Base-by-base conservation (phyloP, 805 yeast species). In the Candida saitoana region DNA sequence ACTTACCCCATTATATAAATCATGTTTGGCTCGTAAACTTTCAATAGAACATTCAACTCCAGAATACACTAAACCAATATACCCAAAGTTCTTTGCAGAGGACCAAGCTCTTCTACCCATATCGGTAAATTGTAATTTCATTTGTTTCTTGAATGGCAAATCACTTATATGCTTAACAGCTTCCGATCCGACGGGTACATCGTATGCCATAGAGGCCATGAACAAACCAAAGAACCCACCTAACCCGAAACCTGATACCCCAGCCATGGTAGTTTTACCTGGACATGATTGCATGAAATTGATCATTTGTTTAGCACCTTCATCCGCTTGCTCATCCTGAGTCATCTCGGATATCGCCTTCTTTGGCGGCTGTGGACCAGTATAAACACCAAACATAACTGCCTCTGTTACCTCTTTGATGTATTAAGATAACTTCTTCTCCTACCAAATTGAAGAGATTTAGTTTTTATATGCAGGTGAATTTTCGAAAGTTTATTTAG, bases 211-310 rank as follows among this genome's bases (percentile, higher is more conserved):
- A 9, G 81, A 76, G 1, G 93, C 91, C 97, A 91, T 93, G 69
- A 91, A 89, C 38, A 93, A 67, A 48, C 98, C 97, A 62, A 91
- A 89, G 45, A 90, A 85, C 47, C 97, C 98, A 66, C 98, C 98
- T 29, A 91, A 78, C 30, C 83, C 90, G 64, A 87, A 91, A 17
- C 98, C 98, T 11, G 95, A 82, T 16, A 83, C 96, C 47, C 96
- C 98, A 20, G 96, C 84, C 73, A 90, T 81, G 18, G 75, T 82
- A 0, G 96, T 79, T 60, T 93, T 91, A 15, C 97, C 98, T 0
- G 97, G 96, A 67, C 99, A 91, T 4, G 96, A 86, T 49, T 84
- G 77, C 89, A 90, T 87, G 63, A 84, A 79, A 40, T 75, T 80
- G 59, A 88, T 79, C 83, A 91, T 85, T 56, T 79, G 81, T 55